These are phyloP conservation scores for Chlorencoelia australis DNA, from an alignment of 2,329 filamentous ascomycete genomes.

Conservation along the genomic window DNA sequence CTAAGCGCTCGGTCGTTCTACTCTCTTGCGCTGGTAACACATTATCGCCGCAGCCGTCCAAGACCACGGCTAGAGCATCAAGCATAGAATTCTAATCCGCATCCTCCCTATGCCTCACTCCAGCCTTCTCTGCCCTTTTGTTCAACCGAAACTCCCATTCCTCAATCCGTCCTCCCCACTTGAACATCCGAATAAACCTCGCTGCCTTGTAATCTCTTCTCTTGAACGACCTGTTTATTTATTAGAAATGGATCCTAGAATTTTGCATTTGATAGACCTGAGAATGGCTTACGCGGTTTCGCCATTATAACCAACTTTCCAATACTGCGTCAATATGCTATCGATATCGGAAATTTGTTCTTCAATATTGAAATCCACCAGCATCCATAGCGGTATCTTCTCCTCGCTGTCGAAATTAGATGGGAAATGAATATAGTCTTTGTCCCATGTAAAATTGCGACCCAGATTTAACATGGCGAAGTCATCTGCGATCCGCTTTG, in stretches of 20 bases:
- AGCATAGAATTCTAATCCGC: neutral
- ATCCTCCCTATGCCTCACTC: neutral
- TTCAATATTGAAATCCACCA: constrained; percentile 2
- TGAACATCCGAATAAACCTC: neutral
- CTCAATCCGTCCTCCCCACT: neutral
- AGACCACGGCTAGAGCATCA: neutral
- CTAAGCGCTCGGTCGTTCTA: neutral
- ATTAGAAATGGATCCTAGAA: neutral
- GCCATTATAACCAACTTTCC: constrained; percentile 1
- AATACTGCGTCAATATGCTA: constrained; percentile 3
- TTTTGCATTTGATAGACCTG: neutral
- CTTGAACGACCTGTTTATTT: neutral
- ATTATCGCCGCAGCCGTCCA: neutral
- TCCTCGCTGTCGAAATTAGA: constrained; percentile 1
- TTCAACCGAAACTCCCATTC: constrained; percentile 2
- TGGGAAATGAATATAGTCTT: constrained; percentile 1
- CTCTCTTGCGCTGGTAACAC: neutral
- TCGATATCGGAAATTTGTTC: neutral
- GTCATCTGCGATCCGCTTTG: constrained; percentile 2
- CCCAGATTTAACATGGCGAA: constrained; percentile 1
- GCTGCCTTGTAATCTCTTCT: neutral
- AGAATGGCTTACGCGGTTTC: constrained; percentile 1
- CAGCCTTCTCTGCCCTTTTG: neutral
- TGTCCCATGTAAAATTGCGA: constrained; percentile 1
- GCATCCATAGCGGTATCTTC: constrained; percentile 1